phyloP scores from a whole-genome alignment of 2,329 filamentous ascomycete genomes.

The Neurospora crassa region DNA sequence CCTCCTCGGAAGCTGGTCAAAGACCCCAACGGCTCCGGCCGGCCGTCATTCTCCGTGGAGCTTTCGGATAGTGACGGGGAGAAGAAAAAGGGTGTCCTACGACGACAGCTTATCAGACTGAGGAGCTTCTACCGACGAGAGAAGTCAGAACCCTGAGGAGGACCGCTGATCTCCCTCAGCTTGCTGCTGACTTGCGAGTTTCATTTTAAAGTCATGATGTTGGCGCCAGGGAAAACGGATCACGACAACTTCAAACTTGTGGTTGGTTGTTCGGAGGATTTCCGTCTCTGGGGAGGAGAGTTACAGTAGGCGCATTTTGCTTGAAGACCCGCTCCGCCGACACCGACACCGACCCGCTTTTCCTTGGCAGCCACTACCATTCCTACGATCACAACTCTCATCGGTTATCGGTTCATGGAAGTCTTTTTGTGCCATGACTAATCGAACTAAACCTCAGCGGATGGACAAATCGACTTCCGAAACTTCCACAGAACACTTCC shows the following conservation, averaged over 20 bases:
- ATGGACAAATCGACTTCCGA: background rate
- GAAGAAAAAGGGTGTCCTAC: conserved; percentile 15
- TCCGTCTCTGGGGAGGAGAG: background rate
- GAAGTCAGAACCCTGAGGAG: conserved; percentile 5
- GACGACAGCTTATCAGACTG: conserved; percentile 13
- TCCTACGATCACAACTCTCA: background rate
- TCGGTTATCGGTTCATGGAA: background rate
- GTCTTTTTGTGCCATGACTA: background rate
- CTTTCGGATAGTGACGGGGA: conserved; percentile 15
- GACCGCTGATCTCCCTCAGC: no score
- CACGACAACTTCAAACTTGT: background rate
- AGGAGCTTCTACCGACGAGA: conserved; percentile 14
- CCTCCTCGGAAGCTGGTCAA: conserved; percentile 18
- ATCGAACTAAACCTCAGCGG: background rate
- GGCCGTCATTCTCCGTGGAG: conserved; percentile 14
- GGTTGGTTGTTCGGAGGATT: background rate
- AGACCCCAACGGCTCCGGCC: conserved; percentile 13
- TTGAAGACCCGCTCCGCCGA: background rate
- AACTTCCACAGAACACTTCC: background rate
- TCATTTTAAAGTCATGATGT: background rate
- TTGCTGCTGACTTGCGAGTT: background rate
- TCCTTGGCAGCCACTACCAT: background rate
- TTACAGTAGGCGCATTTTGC: background rate
- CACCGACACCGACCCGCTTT: background rate
- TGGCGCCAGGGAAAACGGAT: background rate